Base-by-base conservation (phyloP, 768 basidiomycete genomes). In the button mushroom (Agaricus bisporus) region DNA sequence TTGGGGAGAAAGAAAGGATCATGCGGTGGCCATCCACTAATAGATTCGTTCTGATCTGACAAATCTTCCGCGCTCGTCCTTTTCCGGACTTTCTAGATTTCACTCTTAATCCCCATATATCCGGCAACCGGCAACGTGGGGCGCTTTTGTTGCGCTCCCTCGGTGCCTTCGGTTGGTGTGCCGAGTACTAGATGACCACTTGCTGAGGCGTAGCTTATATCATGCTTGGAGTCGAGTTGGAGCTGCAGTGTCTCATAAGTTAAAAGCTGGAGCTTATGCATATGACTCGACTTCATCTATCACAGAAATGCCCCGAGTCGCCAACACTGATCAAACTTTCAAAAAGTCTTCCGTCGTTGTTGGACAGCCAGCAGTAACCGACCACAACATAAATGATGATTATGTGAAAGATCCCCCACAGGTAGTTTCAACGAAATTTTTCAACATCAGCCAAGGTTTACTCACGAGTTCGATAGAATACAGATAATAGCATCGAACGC, bases 21-120 rank as follows among this genome's bases (percentile, higher is more conserved):
- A 41, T 47, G 44, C 52, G 42, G 41, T 39, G 49, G 51, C 48
- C 52, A 57, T 48, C 55, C 55, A 50, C 43, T 51, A 53, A 48
- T 48, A 43, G 54, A 55, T 56, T 51, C 56, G 54, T 50, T 5
- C 41, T 49, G 53, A 60, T 38, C 37, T 62, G 60, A 62, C 61
- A 66, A 66, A 64, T 67, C 60, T 62, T 64, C 67, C 67, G 61
- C 63, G 60, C 49, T 63, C 51, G 39, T 47, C 63, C 64, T 57
- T 51, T 57, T 44, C 15, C 41, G 59, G 64, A n/a, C 8, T 26
- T 43, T 20, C 42, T 43, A 20, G 11, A 20, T 12, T 22, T 29
- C 4, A 6, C 28, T 45, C 14, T 5, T 22, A 38, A 4, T 46
- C 29, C 41, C 48, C 42, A 22, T 22, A 22, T 22, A 22, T 41